These are phyloP conservation scores for Chrysoporthe puriensis DNA, from an alignment of 2,329 filamentous ascomycete species.

Conservation along the genomic window DNA sequence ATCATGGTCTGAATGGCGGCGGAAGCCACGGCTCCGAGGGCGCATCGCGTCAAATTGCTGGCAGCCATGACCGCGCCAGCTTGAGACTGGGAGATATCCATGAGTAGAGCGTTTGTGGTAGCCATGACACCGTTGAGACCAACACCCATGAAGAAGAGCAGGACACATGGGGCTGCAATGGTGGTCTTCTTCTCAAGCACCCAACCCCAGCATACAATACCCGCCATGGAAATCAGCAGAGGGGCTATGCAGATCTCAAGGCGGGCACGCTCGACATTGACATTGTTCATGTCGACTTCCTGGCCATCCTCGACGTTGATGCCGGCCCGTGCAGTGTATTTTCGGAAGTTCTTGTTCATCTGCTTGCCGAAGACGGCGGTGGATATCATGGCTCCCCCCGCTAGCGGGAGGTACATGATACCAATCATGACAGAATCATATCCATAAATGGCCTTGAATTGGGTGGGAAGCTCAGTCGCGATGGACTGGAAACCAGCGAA, in stretches of 20 bases:
- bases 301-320: slow-evolving; percentile 53
- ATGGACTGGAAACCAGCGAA: slow-evolving; percentile 42
- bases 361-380: slow-evolving; percentile 49
- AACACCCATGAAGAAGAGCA: slow-evolving; percentile 44
- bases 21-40: slow-evolving; percentile 14
- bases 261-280: slow-evolving; percentile 45
- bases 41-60: slow-evolving; percentile 19
- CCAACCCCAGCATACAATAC: slow-evolving; percentile 49
- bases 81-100: slow-evolving; percentile 17
- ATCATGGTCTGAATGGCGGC: slow-evolving; percentile 21
- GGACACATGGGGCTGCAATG: slow-evolving; percentile 45
- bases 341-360: slow-evolving; percentile 64
- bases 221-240: slow-evolving; percentile 48
- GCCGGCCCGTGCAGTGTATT: slow-evolving; percentile 53
- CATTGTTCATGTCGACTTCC: slow-evolving; percentile 39
- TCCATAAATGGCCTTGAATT: slow-evolving; percentile 38
- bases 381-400: slow-evolving; percentile 42
- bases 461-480: slow-evolving; percentile 39
- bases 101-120: slow-evolving; percentile 17
- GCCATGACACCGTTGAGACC: slow-evolving; percentile 24
- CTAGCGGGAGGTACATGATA: slow-evolving; percentile 46
- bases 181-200: slow-evolving; percentile 42
- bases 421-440: slow-evolving; percentile 47
- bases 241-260: slow-evolving; percentile 41
- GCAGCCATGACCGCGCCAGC: slow-evolving; percentile 20